A percentile compares a stretch with the other conserved stretches of the same genome.
These are phyloP conservation scores for Canariomyces notabilis DNA, from an alignment of 2,329 filamentous ascomycete genomes.

Conservation along the genomic window DNA sequence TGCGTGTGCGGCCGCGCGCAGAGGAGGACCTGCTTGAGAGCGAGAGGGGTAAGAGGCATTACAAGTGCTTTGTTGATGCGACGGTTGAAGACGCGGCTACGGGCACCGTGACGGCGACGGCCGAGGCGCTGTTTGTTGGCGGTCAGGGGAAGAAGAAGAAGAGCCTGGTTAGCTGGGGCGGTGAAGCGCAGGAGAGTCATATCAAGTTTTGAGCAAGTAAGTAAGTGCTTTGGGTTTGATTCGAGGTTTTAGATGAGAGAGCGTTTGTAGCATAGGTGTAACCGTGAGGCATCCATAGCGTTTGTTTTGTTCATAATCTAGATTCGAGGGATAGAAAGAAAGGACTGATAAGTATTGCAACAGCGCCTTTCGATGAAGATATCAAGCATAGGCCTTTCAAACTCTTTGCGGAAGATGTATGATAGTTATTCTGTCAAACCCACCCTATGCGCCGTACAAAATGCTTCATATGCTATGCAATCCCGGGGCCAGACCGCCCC, in stretches of 20 bases:
- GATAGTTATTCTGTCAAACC: too few relatives aligned
- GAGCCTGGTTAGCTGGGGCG: slow-evolving; percentile 15
- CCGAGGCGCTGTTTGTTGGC: slow-evolving; percentile 55
- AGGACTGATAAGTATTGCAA: background rate
- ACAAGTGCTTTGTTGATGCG: slow-evolving; percentile 48
- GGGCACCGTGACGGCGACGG: slow-evolving; percentile 55
- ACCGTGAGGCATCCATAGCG: background rate
- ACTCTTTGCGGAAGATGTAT: too few relatives aligned
- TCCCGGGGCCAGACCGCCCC: background rate
- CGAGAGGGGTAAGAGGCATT: slow-evolving; percentile 33
- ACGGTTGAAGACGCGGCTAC: slow-evolving; percentile 47
- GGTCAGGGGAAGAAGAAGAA: slow-evolving; percentile 38
- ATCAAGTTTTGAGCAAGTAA: slow-evolving; percentile 16
- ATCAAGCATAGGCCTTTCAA: too few relatives aligned
- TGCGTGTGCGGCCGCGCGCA: slow-evolving; percentile 45
- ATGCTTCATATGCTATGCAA: background rate
- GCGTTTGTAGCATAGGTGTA: background rate
- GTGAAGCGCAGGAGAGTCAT: slow-evolving; percentile 11
- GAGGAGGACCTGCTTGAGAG: slow-evolving; percentile 24
- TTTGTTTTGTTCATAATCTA: background rate
- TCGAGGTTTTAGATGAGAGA: background rate
- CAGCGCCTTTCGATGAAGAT: background rate
- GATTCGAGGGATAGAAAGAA: background rate
- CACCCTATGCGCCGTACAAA: too few relatives aligned
- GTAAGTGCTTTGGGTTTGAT: too few relatives aligned